Evolutionary conservation across 73 alveolate genomes (phyloP).

Genomic region (Symbiodinium natans): DNA sequence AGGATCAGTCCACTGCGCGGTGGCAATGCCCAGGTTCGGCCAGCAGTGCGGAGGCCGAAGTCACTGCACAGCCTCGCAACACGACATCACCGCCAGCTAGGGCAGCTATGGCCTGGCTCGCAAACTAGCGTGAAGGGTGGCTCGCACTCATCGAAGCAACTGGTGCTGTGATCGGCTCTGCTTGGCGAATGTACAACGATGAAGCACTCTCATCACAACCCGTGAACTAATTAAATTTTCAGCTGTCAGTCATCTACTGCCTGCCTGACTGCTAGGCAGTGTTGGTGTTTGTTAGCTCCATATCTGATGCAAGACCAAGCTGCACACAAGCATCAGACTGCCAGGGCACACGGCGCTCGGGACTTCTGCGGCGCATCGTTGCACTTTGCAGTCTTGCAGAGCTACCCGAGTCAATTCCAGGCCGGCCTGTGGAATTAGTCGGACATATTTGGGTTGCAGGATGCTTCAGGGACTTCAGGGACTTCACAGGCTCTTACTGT

Average conservation of each 20-base stretch:
- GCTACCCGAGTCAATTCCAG: background rate
- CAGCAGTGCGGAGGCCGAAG: slow-evolving; percentile 3
- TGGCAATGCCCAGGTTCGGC: background rate
- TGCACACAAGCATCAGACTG: background rate
- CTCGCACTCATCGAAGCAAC: too few species aligned
- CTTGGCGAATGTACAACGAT: background rate
- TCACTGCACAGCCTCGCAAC: slow-evolving; percentile 8
- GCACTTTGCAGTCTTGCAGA: background rate
- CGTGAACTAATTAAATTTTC: background rate
- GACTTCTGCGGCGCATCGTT: background rate
- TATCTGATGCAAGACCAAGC: background rate
- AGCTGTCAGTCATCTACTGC: background rate
- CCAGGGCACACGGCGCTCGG: slow-evolving; percentile 1
- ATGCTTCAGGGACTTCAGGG: too few species aligned
- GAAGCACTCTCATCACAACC: background rate
- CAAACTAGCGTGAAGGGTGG: background rate
- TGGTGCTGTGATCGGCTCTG: too few species aligned
- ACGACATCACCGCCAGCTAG: background rate
- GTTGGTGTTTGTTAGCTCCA: background rate
- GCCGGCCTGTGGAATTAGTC: slow-evolving; percentile 18
- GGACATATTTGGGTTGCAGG: too few species aligned
- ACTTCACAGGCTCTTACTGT: too few species aligned
- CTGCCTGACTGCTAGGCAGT: background rate
- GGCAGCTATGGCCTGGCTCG: background rate
- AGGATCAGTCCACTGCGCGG: background rate